These are phyloP conservation scores for Symbiotaphrina buchneri DNA, from an alignment of 495 filamentous ascomycete genomes.

Conservation along the genomic window DNA sequence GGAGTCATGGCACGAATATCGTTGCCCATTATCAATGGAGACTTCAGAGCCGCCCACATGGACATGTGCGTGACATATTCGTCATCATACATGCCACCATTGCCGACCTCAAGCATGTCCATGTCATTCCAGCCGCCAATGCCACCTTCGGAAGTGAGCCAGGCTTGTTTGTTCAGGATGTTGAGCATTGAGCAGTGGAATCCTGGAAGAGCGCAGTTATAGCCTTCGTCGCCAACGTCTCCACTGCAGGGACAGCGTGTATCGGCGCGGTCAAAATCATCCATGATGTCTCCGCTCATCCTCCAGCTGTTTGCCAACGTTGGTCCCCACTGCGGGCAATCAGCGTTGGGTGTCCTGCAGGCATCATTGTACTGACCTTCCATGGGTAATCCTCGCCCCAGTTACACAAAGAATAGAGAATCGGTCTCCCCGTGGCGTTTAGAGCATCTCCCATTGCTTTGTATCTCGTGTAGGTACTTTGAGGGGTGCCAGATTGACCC, in stretches of 20 bases:
- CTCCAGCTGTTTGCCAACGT: slow-evolving; percentile 29
- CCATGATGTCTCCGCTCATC: slow-evolving; percentile 25
- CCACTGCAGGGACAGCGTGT: slow-evolving; percentile 20
- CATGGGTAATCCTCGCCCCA: slow-evolving; percentile 31
- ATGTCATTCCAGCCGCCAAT: slow-evolving; percentile 35
- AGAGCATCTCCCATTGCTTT: slow-evolving; percentile 37
- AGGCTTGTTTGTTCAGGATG: slow-evolving; percentile 27
- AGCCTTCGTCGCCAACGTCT: slow-evolving; percentile 14
- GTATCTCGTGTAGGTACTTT: slow-evolving; percentile 26
- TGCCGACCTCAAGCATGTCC: slow-evolving; percentile 52
- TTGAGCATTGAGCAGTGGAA: slow-evolving; percentile 29
- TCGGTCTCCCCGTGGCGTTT: slow-evolving; percentile 23
- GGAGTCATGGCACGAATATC: slow-evolving; percentile 9
- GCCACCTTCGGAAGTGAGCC: slow-evolving; percentile 20
- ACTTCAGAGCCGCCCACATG: slow-evolving; percentile 35
- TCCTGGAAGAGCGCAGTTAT: slow-evolving; percentile 23
- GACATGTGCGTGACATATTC: slow-evolving; percentile 21
- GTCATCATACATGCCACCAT: slow-evolving; percentile 26
- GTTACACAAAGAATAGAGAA: slow-evolving; percentile 43
- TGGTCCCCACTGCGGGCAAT: slow-evolving; percentile 32
- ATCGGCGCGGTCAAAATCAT: slow-evolving; percentile 13
- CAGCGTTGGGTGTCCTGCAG: too few relatives aligned
- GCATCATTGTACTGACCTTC: too few relatives aligned
- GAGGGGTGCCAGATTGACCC: slow-evolving; percentile 22
- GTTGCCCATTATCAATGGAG: slow-evolving; percentile 19